Evolutionary conservation across 345 rosid genomes (phyloP).

Genomic region (Gossypioides kirkii): DNA sequence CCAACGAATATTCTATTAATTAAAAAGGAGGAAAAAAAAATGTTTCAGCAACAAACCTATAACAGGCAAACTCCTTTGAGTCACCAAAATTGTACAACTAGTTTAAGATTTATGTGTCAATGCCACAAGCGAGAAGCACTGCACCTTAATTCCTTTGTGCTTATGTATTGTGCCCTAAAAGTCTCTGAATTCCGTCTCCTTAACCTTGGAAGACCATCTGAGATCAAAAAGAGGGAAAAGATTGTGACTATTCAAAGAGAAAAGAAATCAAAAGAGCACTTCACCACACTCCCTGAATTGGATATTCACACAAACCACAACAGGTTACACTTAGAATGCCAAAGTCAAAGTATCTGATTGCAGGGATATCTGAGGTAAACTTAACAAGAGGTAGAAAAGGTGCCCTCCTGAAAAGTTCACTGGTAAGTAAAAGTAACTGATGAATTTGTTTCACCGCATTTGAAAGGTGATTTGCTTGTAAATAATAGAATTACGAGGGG

Average conservation of each 20-base stretch:
- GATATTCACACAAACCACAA: background rate
- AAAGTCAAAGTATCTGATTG: background rate
- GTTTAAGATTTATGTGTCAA: background rate
- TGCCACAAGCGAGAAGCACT: conserved; percentile 5
- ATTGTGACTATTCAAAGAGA: background rate
- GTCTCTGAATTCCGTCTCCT: conserved; percentile 84
- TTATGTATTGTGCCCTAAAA: conserved; percentile 72
- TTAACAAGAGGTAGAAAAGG: background rate
- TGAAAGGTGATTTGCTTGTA: background rate
- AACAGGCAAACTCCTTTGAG: background rate
- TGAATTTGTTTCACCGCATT: background rate
- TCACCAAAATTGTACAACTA: background rate
- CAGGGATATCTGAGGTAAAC: background rate
- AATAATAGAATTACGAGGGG: background rate
- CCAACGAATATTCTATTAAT: conserved; percentile 57
- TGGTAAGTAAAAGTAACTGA: background rate
- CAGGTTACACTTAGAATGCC: background rate
- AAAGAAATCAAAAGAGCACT: background rate
- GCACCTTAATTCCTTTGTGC: conserved; percentile 71
- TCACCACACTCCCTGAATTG: background rate
- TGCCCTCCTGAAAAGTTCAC: background rate
- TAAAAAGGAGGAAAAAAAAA: background rate
- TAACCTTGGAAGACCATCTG: conserved; percentile 47
- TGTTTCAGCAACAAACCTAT: background rate
- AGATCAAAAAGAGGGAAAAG: background rate